A percentile compares a stretch with the other conserved stretches of the same genome.
phyloP scores from a whole-genome alignment of 2,329 filamentous ascomycete genomes.

The Falciphora oryzae region DNA sequence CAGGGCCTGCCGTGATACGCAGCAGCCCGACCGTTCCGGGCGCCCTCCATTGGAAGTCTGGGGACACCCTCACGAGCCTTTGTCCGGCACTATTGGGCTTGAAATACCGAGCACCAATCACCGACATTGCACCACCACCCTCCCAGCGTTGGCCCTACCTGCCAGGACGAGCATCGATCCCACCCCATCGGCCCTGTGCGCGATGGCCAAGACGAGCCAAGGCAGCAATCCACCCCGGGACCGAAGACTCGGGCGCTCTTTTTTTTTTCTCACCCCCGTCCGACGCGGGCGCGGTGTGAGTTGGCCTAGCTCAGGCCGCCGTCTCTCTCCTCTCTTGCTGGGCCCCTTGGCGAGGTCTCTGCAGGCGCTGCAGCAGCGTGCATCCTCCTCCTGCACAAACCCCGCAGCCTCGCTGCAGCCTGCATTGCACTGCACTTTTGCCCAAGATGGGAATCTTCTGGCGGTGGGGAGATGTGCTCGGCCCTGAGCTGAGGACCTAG shows the following conservation, averaged over 20 bases:
- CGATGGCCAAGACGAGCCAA: background rate
- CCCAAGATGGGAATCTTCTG: background rate
- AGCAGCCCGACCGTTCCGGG: background rate
- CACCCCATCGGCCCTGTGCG: background rate
- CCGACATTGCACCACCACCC: no score
- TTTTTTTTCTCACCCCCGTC: no score
- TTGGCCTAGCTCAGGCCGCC: no score
- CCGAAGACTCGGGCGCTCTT: background rate
- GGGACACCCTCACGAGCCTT: background rate
- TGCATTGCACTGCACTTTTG: background rate
- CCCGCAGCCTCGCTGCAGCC: background rate
- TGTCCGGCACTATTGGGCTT: constrained; percentile 7
- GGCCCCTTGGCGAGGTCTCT: background rate
- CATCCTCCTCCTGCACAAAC: background rate
- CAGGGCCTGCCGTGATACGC: background rate
- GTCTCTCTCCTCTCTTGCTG: background rate
- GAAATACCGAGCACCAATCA: constrained; percentile 10
- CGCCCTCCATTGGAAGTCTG: background rate
- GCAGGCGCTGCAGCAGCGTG: background rate
- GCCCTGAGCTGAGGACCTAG: no score
- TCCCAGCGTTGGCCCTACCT: background rate
- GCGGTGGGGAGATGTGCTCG: background rate
- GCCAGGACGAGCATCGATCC: no score
- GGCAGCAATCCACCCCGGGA: background rate
- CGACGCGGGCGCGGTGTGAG: no score